Conservation (phyloP, 2,329 filamentous ascomycete species). For the Fusarium sp. region DNA sequence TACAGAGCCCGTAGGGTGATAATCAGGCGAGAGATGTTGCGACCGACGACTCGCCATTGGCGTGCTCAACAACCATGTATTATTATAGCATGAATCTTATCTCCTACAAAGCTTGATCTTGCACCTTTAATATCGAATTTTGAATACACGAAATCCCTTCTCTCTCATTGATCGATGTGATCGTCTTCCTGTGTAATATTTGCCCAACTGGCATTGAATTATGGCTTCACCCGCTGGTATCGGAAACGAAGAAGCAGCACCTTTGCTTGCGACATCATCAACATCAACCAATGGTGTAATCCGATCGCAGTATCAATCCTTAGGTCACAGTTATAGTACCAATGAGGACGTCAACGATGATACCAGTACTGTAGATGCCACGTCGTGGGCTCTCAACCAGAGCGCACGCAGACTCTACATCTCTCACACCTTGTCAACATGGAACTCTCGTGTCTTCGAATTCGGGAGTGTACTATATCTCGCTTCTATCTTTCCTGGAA, state of each 20-base stretch:
- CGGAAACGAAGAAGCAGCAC: conserved; percentile 33
- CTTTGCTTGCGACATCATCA: conserved; percentile 21
- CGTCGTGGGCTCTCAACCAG: conserved; percentile 33
- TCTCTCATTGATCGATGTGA: background rate
- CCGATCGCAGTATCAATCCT: conserved; percentile 6
- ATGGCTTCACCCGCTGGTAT: conserved; percentile 29
- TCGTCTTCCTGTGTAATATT: background rate
- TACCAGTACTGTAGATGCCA: background rate
- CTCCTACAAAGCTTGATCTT: background rate
- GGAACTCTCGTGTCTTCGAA: conserved; percentile 75
- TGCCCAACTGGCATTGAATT: conserved; percentile 3
- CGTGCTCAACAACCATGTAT: background rate
- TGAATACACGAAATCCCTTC: background rate
- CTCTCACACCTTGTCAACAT: conserved; percentile 73
- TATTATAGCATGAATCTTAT: background rate
- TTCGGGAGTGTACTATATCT: conserved; percentile 73
- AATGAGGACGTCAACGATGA: background rate
- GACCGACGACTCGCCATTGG: conserved; percentile 1
- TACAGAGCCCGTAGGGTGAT: conserved; percentile 11
- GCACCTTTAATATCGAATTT: background rate
- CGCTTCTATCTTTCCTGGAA: conserved; percentile 67
- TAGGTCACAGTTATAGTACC: background rate
- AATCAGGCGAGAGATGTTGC: too few species aligned
- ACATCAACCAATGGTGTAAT: background rate
- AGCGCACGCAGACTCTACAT: conserved; percentile 61